Evolutionary conservation across 441 rosid genomes (phyloP), one percentile per base, ranked within the genome.

Genomic region (Manihot esculenta): DNA sequence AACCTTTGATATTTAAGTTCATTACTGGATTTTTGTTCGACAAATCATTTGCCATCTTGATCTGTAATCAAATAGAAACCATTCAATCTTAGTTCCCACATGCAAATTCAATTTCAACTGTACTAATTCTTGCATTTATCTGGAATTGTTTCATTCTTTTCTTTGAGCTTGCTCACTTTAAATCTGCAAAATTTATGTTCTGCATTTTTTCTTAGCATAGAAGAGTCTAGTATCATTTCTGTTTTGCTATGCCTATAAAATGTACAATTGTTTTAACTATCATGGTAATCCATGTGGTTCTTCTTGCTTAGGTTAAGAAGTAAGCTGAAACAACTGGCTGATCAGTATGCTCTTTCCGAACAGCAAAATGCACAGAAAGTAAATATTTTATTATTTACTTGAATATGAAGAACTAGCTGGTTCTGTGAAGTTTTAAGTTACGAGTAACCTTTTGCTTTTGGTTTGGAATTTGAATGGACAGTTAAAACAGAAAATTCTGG

Each of bases 401-500:
- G 56, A 45, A 70, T 38, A 4, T 57, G 59, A 55, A 55, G n/a
- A n/a, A n/a, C 24, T 24, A 9, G 3, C 33, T 45, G 21, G 20
- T 51, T 66, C 58, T 60, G 7, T 54, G 41, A 60, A 30, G 7
- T 66, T 15, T 51, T 21, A 41, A 57, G 62, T 21, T 57, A 15
- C 21, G 0, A 5, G 26, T 73, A 11, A 48, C 44, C 48, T 74
- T 67, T 26, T 71, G 68, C 48, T 74, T 67, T 26, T 71, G 68
- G 62, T 33, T 67, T 66, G 63, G 53, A 71, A 54, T 73, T 38
- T 77, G 68, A 69, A 81, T 80, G 67, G 72, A 70, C 88, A 94
- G 97, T 74, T 91, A 76, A 94, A 92, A 83, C 94, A 91, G 84
- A 94, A 94, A 78, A 33, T 85, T 26, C 82, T 92, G 45, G 97